Conservation (phyloP, 116 monocot species). For the Iris pallida region DNA sequence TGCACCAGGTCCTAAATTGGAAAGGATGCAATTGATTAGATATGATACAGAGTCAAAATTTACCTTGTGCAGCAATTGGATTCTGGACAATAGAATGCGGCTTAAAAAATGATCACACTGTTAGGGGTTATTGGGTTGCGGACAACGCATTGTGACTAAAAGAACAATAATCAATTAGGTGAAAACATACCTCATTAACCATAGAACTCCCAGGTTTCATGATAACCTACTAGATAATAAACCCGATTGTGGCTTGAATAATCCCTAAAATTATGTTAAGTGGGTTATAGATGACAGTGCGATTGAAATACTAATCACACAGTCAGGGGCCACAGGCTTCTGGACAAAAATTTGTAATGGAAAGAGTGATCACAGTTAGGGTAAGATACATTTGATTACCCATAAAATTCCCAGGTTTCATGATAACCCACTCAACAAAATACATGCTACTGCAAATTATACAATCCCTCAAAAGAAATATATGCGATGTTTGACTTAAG, state of each 20-base stretch:
- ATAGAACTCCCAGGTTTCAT: background rate
- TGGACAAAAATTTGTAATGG: too few species aligned
- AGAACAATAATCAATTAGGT: too few species aligned
- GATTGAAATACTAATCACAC: too few species aligned
- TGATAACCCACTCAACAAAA: background rate
- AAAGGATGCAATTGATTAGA: background rate
- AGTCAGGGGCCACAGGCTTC: too few species aligned
- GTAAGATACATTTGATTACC: too few species aligned
- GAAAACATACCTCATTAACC: background rate
- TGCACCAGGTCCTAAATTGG: slow-evolving; percentile 82
- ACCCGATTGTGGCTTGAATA: too few species aligned
- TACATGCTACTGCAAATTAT: background rate
- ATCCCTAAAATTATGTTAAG: background rate
- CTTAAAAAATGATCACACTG: too few species aligned
- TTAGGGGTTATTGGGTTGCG: background rate
- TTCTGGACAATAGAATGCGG: background rate
- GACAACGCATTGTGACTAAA: background rate
- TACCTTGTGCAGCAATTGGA: background rate
- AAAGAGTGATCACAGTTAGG: too few species aligned
- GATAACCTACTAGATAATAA: background rate
- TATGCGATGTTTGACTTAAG: background rate
- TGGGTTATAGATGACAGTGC: too few species aligned
- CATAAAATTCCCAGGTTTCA: too few species aligned
- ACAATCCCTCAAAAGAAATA: too few species aligned
- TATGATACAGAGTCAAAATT: background rate